phyloP scores from a whole-genome alignment of 2,329 filamentous ascomycete species.

The Colletotrichum trifolii region DNA sequence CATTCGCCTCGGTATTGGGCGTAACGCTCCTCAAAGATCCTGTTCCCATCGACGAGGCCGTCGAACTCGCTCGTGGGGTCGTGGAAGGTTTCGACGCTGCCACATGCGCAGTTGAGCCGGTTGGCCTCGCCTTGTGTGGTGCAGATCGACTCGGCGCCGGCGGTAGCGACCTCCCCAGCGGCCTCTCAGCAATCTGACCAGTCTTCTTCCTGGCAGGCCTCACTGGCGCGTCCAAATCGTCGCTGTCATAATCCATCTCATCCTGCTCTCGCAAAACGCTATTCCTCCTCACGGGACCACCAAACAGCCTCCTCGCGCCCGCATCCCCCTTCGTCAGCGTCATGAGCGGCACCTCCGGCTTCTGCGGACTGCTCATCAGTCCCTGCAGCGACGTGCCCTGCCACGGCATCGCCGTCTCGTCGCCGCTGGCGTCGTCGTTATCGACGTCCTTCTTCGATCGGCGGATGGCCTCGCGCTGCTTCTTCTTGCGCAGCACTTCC shows the following conservation, averaged over 20 bases:
- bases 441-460: conserved; percentile 35
- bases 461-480: conserved; percentile 48
- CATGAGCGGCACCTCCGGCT: conserved; percentile 41
- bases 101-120: neutral
- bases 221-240: too few species aligned
- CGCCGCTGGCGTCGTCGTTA: conserved; percentile 44
- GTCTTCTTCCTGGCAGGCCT: too few species aligned
- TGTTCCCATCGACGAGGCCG: conserved; percentile 43
- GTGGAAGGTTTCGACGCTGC: neutral
- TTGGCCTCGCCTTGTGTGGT: too few species aligned
- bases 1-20: neutral
- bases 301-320: conserved; percentile 43
- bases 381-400: conserved; percentile 51
- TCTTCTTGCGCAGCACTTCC: conserved; percentile 47
- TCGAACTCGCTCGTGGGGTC: neutral
- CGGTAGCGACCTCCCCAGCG: too few species aligned
- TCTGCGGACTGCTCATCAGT: conserved; percentile 55
- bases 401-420: conserved; percentile 42
- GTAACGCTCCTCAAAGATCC: conserved; percentile 21
- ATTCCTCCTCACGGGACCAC: conserved; percentile 26
- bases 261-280: neutral
- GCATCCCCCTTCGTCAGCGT: conserved; percentile 41
- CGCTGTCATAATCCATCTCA: neutral
- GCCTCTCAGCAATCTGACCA: too few species aligned
- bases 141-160: too few species aligned